Evolutionary conservation across 2,329 filamentous ascomycete genomes (phyloP).

Genomic region (Fusarium torreyae): DNA sequence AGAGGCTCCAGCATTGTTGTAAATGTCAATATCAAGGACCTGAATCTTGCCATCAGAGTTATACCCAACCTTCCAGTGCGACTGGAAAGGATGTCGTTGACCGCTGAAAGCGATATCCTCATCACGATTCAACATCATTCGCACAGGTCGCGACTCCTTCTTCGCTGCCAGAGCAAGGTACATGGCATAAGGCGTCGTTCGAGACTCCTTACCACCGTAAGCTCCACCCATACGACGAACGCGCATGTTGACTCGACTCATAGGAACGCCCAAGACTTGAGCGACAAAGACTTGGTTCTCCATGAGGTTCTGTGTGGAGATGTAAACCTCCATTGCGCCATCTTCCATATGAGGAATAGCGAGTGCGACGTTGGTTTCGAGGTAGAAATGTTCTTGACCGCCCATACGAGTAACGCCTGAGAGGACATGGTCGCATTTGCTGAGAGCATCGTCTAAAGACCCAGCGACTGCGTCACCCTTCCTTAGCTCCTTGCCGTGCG

Average conservation of each 20-base stretch:
- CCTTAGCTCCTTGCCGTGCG: neutral
- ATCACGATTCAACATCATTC: slow-evolving; percentile 14
- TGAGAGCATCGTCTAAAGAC: neutral
- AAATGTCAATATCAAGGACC: slow-evolving; percentile 6
- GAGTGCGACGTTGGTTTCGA: slow-evolving; percentile 1
- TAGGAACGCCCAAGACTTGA: slow-evolving; percentile 3
- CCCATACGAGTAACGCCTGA: neutral
- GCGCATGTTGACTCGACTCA: slow-evolving; percentile 6
- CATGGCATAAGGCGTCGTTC: neutral
- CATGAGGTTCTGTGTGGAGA: slow-evolving; percentile 6
- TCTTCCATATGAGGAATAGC: slow-evolving; percentile 3
- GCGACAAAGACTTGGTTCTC: slow-evolving; percentile 11
- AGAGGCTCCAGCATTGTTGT: slow-evolving; percentile 4
- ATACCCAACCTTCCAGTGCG: neutral
- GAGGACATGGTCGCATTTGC: slow-evolving; percentile 6
- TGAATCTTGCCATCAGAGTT: neutral
- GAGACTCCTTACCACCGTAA: slow-evolving; percentile 1
- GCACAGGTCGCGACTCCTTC: neutral
- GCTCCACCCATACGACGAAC: slow-evolving; percentile 7
- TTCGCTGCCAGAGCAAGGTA: slow-evolving; percentile 11
- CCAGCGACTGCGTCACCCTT: neutral
- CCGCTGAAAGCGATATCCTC: slow-evolving; percentile 5
- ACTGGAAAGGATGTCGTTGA: slow-evolving; percentile 1
- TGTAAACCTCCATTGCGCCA: slow-evolving; percentile 6
- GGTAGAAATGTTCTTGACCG: slow-evolving; percentile 13